Evolutionary conservation across 2,329 filamentous ascomycete genomes (phyloP).

Genomic region (Trichoderma sp.): DNA sequence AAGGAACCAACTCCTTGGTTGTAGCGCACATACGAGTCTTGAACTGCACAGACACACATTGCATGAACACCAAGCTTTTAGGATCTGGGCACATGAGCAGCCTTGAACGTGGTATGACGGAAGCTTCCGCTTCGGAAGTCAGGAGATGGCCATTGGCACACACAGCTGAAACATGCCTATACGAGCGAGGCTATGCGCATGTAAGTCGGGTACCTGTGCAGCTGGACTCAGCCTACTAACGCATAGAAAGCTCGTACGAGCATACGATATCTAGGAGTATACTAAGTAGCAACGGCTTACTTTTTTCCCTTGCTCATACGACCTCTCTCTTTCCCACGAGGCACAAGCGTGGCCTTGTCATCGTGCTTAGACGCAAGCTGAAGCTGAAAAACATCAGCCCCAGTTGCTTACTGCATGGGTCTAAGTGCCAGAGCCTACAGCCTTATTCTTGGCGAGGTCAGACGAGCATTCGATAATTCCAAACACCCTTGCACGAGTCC

Average conservation of each 20-base stretch:
- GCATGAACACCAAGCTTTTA: background rate
- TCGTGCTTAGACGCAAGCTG: background rate
- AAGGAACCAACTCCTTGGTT: background rate
- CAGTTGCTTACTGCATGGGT: conserved; percentile 4
- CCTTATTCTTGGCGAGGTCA: background rate
- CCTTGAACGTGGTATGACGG: background rate
- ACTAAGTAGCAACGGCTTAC: background rate
- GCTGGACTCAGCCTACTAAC: background rate
- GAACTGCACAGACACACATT: background rate
- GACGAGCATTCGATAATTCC: background rate
- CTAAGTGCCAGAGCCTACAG: background rate
- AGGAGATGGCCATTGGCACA: background rate
- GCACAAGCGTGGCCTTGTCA: background rate
- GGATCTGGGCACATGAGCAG: background rate
- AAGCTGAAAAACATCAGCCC: background rate
- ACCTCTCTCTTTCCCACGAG: background rate
- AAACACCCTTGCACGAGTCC: background rate
- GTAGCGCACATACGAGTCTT: background rate
- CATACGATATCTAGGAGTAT: background rate
- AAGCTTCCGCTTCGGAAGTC: background rate
- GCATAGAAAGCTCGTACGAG: too few species aligned
- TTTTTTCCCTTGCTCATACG: background rate
- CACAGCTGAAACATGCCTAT: background rate
- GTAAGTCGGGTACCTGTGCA: background rate
- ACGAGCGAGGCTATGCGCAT: background rate